Evolutionary conservation across 768 basidiomycete genomes (phyloP).

Genomic region (Suillus ampliporus): DNA sequence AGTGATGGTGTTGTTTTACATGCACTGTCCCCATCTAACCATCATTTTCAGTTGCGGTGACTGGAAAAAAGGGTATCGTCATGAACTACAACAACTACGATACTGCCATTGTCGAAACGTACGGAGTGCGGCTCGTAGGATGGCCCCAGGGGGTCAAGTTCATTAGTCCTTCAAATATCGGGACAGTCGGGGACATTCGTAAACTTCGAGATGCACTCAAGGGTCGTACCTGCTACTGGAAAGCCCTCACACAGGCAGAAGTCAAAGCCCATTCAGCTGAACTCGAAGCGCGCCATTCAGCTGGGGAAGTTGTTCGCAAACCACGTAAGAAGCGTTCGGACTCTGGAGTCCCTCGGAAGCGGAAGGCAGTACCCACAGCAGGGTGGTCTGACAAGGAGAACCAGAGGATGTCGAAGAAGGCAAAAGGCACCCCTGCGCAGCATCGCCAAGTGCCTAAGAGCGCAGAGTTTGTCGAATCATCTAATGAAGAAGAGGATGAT

Average conservation of each 20-base stretch:
- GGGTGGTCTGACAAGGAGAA: background rate
- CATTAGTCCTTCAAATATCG: slow-evolving; percentile 13
- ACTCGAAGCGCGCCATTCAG: background rate
- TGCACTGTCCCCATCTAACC: background rate
- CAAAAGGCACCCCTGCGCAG: background rate
- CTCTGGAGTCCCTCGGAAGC: slow-evolving; percentile 2
- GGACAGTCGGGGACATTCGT: slow-evolving; percentile 8
- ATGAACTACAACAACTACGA: slow-evolving; percentile 27
- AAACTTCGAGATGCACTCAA: slow-evolving; percentile 14
- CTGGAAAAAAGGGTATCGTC: background rate
- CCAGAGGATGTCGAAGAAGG: background rate
- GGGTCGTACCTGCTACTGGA: slow-evolving; percentile 10
- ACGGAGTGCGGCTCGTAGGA: slow-evolving; percentile 20
- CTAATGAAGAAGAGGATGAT: background rate
- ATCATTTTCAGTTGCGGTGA: slow-evolving; percentile 8
- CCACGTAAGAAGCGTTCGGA: slow-evolving; percentile 6
- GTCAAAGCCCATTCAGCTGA: background rate
- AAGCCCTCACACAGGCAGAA: background rate
- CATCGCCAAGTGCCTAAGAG: background rate
- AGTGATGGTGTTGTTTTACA: slow-evolving; percentile 10
- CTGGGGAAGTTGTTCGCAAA: slow-evolving; percentile 4
- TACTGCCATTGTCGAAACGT: slow-evolving; percentile 14
- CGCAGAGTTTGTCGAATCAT: background rate
- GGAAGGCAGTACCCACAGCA: background rate
- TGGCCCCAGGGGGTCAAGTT: slow-evolving; percentile 21